These are phyloP conservation scores for Aspergillus ruber DNA, from an alignment of 2,329 filamentous ascomycete genomes.

Conservation along the genomic window DNA sequence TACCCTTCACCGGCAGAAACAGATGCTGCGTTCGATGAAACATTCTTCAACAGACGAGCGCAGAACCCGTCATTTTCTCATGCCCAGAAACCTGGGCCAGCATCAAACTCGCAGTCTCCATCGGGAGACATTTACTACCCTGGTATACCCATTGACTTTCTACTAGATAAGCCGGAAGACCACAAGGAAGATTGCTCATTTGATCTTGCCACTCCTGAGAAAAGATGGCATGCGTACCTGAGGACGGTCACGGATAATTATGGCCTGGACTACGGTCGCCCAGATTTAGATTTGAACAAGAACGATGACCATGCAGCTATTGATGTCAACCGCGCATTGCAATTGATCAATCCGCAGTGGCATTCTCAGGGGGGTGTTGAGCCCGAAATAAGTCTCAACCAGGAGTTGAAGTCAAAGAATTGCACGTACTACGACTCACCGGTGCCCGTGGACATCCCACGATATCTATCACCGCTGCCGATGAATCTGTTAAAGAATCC, in stretches of 20 bases:
- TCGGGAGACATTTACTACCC: not conserved
- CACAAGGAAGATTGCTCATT: conserved; percentile 2
- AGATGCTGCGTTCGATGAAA: conserved; percentile 7
- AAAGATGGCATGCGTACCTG: conserved; percentile 26
- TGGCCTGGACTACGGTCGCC: conserved; percentile 64
- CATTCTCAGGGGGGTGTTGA: conserved; percentile 5
- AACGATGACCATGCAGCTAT: conserved; percentile 68
- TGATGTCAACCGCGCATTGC: conserved; percentile 40
- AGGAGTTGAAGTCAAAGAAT: conserved; percentile 41
- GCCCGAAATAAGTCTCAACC: conserved; percentile 25
- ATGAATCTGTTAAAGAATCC: conserved; percentile 59
- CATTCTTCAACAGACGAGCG: not conserved
- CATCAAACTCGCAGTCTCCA: not conserved
- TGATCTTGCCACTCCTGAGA: conserved; percentile 15
- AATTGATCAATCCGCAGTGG: conserved; percentile 17
- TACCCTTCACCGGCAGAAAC: conserved; percentile 19
- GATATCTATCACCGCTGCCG: conserved; percentile 52
- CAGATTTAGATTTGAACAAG: conserved; percentile 62
- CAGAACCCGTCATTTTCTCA: not conserved
- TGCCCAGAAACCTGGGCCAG: not conserved
- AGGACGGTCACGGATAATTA: conserved; percentile 44
- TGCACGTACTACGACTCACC: conserved; percentile 65
- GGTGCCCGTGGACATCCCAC: conserved; percentile 58
- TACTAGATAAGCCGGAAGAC: conserved; percentile 4
- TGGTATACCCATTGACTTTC: not conserved